phyloP scores from a whole-genome alignment of 768 basidiomycete species.

The Kwoniella sp. region DNA sequence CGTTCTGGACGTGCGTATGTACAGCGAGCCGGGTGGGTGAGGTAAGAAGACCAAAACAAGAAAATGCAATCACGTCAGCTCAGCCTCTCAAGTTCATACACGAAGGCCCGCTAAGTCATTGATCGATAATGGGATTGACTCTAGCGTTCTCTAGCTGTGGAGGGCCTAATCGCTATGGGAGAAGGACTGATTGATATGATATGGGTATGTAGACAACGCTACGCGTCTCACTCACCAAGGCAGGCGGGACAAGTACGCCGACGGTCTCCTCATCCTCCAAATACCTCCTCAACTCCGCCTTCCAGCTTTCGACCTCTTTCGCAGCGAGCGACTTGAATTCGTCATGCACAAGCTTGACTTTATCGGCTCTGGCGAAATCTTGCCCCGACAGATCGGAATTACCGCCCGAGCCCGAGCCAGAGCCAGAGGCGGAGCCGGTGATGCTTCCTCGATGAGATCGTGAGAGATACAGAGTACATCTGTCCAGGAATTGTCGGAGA shows the following conservation, averaged over 20 bases:
- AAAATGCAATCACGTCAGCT: background rate
- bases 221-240: conserved; percentile 59
- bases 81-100: conserved; percentile 8
- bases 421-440: conserved; percentile 3
- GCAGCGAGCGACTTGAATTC: conserved; percentile 61
- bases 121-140: no score
- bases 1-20: conserved; percentile 59
- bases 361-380: conserved; percentile 62
- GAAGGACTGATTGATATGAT: background rate
- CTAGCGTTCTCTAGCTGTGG: no score
- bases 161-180: no score
- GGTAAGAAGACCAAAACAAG: background rate
- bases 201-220: no score
- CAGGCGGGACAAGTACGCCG: conserved; percentile 73
- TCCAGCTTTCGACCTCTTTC: conserved; percentile 60
- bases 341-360: conserved; percentile 62
- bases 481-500: conserved; percentile 67
- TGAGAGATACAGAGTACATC: conserved; percentile 58
- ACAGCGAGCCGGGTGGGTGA: conserved; percentile 18
- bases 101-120: no score
- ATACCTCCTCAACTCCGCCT: conserved; percentile 70
- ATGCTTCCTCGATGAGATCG: conserved; percentile 5
- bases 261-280: conserved; percentile 79
- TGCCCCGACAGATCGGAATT: conserved; percentile 55
- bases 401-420: conserved; percentile 26